These are phyloP conservation scores for thale cress (Arabidopsis thaliana) DNA, from an alignment of 345 rosid species.

Conservation along the genomic window DNA sequence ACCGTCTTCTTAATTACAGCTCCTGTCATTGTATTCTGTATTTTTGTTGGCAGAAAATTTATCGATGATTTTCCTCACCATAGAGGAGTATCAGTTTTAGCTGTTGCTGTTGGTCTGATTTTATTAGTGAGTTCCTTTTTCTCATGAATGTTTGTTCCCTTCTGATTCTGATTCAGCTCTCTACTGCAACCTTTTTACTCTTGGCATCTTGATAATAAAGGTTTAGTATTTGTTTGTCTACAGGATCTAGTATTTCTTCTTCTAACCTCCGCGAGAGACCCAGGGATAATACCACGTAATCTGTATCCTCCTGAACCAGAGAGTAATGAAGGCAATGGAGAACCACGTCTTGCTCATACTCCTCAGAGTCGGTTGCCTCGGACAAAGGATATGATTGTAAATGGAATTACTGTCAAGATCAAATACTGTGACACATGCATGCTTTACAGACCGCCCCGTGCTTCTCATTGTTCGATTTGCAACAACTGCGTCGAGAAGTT, in stretches of 20 bases:
- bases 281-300: slow-evolving; percentile 87
- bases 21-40: slow-evolving; percentile 77
- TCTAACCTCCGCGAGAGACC: slow-evolving; percentile 91
- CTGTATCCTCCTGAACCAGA: slow-evolving; percentile 77
- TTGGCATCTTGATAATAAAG: not conserved
- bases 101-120: slow-evolving; percentile 55
- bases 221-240: slow-evolving; percentile 7
- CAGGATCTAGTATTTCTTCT: slow-evolving; percentile 83
- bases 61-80: slow-evolving; percentile 70
- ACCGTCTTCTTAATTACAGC: slow-evolving; percentile 71
- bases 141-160: slow-evolving; percentile 29
- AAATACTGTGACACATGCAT: slow-evolving; percentile 95
- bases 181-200: not conserved
- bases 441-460: slow-evolving; percentile 96
- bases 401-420: slow-evolving; percentile 74
- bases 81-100: slow-evolving; percentile 70
- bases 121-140: slow-evolving; percentile 59
- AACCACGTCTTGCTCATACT: slow-evolving; percentile 56
- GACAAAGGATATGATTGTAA: slow-evolving; percentile 67
- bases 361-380: slow-evolving; percentile 65
- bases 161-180: not conserved
- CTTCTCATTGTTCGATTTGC: slow-evolving; percentile 98
- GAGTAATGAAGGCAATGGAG: slow-evolving; percentile 50
- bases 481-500: slow-evolving; percentile 95
- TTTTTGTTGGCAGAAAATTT: slow-evolving; percentile 75